These are phyloP conservation scores for Cryptosporidium baileyi DNA, from an alignment of 169 alveolate genomes.

Conservation along the genomic window DNA sequence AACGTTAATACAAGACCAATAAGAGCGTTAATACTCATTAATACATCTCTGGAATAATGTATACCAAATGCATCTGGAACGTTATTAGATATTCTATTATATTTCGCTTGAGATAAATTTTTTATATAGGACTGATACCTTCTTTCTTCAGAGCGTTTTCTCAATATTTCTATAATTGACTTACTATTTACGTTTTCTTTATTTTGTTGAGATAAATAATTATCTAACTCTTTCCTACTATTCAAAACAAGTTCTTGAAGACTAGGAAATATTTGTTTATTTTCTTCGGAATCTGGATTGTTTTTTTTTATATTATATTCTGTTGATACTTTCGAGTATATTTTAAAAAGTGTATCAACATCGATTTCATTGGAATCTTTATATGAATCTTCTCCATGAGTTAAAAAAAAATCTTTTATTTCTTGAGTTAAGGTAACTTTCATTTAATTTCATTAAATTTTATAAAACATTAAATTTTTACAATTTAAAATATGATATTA, in stretches of 20 bases:
- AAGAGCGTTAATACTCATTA: constrained; percentile 60
- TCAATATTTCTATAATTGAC: constrained; percentile 37
- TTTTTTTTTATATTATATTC: background rate
- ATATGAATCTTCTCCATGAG: background rate
- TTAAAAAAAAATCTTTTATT: constrained; percentile 26
- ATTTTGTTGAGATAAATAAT: background rate
- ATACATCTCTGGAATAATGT: constrained; percentile 44
- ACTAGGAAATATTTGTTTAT: constrained; percentile 5
- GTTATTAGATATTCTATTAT: background rate
- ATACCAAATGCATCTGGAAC: constrained; percentile 61
- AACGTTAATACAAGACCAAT: constrained; percentile 62
- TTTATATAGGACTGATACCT: constrained; percentile 25
- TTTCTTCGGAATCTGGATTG: background rate
- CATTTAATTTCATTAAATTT: no score
- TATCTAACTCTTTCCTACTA: constrained; percentile 25
- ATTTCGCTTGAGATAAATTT: constrained; percentile 46
- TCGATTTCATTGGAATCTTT: constrained; percentile 26
- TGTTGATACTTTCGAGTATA: constrained; percentile 7
- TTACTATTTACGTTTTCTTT: background rate
- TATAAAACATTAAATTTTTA: no score
- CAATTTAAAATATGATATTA: no score
- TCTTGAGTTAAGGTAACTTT: constrained; percentile 49
- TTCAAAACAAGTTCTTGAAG: constrained; percentile 45
- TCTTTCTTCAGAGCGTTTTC: constrained; percentile 65
- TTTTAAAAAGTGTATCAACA: constrained; percentile 40